Evolutionary conservation across 441 rosid genomes (phyloP).

Genomic region (Theobroma grandiflorum): DNA sequence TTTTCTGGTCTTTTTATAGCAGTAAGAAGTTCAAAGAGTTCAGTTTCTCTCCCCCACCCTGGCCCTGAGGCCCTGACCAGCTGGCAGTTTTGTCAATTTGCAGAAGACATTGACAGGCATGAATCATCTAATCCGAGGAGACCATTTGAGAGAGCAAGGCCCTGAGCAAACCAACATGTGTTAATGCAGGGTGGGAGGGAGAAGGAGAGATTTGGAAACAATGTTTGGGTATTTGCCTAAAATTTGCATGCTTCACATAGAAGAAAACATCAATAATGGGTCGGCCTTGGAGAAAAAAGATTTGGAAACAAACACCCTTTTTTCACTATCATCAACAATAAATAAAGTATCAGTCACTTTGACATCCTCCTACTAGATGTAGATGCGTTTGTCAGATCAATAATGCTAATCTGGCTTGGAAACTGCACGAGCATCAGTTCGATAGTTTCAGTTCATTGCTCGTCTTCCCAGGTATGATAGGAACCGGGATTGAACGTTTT

Average conservation of each 20-base stretch:
- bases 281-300: not conserved
- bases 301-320: not conserved
- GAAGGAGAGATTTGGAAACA: not conserved
- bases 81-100: slow-evolving; percentile 39
- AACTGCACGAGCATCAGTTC: not conserved
- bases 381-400: not conserved
- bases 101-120: not conserved
- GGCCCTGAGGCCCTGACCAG: slow-evolving; percentile 4
- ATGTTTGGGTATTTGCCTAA: not conserved
- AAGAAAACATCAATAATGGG: not conserved
- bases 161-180: slow-evolving; percentile 28
- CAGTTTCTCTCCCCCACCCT: not conserved
- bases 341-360: not conserved
- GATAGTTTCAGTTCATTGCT: not conserved
- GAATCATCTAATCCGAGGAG: slow-evolving; percentile 9
- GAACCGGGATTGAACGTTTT: not conserved
- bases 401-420: slow-evolving; percentile 8
- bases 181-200: not conserved
- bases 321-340: no score
- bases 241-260: not conserved
- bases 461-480: not conserved
- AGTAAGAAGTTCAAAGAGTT: slow-evolving; percentile 15
- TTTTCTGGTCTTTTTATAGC: slow-evolving; percentile 24
- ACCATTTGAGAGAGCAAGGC: slow-evolving; percentile 5
- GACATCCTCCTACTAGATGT: not conserved